phyloP scores from a whole-genome alignment of 2,329 filamentous ascomycete species.

The Botrytis galanthina region DNA sequence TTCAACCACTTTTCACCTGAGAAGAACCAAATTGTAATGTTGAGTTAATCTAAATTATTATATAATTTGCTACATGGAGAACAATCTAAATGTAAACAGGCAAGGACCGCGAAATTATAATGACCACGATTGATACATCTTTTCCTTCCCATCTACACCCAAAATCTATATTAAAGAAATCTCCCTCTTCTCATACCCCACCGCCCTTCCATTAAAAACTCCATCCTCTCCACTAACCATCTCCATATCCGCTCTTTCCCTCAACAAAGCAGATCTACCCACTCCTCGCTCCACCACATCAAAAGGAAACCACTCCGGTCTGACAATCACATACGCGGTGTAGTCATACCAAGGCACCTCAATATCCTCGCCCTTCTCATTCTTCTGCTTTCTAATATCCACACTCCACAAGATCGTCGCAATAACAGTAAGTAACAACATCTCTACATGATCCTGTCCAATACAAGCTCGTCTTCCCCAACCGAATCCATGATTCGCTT shows the following conservation, averaged over 20 bases:
- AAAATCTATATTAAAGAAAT: neutral
- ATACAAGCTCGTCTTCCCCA: slow-evolving; percentile 52
- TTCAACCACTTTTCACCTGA: neutral
- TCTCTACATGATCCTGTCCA: slow-evolving; percentile 49
- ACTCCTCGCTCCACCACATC: neutral
- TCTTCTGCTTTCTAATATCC: slow-evolving; percentile 5
- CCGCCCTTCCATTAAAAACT: neutral
- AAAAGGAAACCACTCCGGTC: slow-evolving; percentile 18
- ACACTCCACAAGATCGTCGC: slow-evolving; percentile 16
- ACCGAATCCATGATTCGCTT: slow-evolving; percentile 51
- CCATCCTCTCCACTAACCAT: slow-evolving; percentile 15
- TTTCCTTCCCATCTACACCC: neutral
- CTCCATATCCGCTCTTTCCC: neutral
- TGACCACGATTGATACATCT: neutral
- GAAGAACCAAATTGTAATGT: neutral
- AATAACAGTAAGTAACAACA: slow-evolving; percentile 4
- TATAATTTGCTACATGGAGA: neutral
- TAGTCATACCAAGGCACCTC: slow-evolving; percentile 14
- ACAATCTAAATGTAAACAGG: neutral
- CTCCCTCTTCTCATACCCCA: slow-evolving; percentile 14
- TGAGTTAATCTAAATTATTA: neutral
- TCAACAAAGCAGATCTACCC: slow-evolving; percentile 2
- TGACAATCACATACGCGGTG: slow-evolving; percentile 15
- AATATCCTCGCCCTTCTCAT: slow-evolving; percentile 6
- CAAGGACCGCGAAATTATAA: neutral